Percentiles rank a stretch among this genome's conserved stretches.
Conservation (phyloP, 257 asterid species). For the Solanum paucissectum region DNA sequence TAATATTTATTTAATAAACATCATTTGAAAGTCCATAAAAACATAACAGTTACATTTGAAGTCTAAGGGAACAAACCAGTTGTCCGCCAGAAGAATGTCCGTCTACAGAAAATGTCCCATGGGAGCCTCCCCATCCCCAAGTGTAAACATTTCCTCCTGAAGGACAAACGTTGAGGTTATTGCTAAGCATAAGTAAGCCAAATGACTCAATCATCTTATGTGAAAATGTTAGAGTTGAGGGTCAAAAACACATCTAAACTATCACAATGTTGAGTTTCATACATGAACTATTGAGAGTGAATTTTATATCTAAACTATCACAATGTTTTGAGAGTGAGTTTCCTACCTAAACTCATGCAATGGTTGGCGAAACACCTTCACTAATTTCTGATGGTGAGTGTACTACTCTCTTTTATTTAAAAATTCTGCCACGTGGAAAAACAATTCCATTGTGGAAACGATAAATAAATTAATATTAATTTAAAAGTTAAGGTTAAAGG, state of each 20-base stretch:
- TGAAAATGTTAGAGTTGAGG: neutral
- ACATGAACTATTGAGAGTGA: neutral
- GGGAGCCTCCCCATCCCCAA: conserved; percentile 99
- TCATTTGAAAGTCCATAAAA: neutral
- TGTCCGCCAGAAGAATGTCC: conserved; percentile 98
- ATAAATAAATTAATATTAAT: neutral
- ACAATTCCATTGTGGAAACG: neutral
- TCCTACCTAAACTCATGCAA: neutral
- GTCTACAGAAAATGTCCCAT: conserved; percentile 79
- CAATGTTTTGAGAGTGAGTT: neutral
- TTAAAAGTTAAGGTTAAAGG: neutral
- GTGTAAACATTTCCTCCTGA: conserved; percentile 73
- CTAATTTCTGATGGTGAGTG: neutral
- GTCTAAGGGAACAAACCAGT: conserved; percentile 41
- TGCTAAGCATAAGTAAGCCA: conserved; percentile 1
- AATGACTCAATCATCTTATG: neutral
- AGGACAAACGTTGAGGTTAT: neutral
- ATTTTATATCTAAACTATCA: neutral
- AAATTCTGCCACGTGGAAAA: neutral
- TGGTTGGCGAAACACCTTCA: neutral
- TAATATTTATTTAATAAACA: neutral
- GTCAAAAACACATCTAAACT: neutral
- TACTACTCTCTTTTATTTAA: neutral
- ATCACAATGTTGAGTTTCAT: neutral
- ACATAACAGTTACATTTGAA: neutral